Evolutionary conservation across 2,329 filamentous ascomycete species (phyloP), one percentile per base, ranked within the genome.

Genomic region (Drechslerella dactyloides): DNA sequence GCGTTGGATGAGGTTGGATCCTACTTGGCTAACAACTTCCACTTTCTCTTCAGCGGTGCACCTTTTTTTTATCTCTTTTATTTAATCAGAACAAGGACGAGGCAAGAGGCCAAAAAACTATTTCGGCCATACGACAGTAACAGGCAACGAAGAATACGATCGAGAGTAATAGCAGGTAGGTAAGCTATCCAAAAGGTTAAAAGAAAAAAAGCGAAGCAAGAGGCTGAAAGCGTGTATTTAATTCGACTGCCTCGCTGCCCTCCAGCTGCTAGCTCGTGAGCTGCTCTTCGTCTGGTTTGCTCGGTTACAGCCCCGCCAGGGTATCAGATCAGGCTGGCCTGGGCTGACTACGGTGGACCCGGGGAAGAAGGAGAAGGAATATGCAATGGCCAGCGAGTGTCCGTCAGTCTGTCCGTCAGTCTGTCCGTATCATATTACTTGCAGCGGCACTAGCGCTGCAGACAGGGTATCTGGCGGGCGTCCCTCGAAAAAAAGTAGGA

Each of bases 231-330:
- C 40, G 27, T 33, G 44, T 48, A 48, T 48, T 48, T 48, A 48
- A 48, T 48, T 48, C 44, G 44, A 44, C 40, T 44, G 44, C 44
- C 44, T 5, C 6, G 19, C 44, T 10, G 19, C 44, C n/a, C 27
- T 33, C 3, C 8, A 5, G 44, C 15, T 19, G 15, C 17, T 19
- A 23, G n/a, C n/a, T 42, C 37, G 37, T 42, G 37, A 42, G 37
- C 11, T 33, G 27, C 27, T 13, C n/a, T 13, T 4, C n/a, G 57
- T 44, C 30, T 37, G 46, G 27, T 33, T 17, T 52, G 30, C 44
- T 70, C 66, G 66, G 58, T 70, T 64, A 70, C 46, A 23, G 44
- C 44, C 37, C 54, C 58, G 66, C 65, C 58, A 63, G 59, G 66
- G 62, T 58, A 66, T 66, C 62, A 68, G 63, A 68, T 48, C 44